Percentiles rank a stretch among this genome's conserved stretches.
Evolutionary conservation across 345 rosid genomes (phyloP).

Genomic region (Eucalyptus decipiens): DNA sequence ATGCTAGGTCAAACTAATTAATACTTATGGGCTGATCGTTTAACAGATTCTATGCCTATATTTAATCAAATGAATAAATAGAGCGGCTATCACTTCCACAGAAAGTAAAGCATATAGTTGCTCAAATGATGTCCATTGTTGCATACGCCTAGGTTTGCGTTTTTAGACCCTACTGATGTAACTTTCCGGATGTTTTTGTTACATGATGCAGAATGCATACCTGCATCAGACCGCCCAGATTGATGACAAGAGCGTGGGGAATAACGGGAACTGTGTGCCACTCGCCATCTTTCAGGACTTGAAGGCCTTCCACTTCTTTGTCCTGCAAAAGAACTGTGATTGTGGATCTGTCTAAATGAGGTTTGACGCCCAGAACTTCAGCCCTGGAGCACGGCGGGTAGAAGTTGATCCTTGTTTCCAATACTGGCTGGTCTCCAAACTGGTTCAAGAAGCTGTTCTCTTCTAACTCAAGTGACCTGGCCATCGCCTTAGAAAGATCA

Average conservation of each 20-base stretch:
- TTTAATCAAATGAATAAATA: background rate
- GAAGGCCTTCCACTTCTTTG: conserved; percentile 36
- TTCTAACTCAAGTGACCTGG: conserved; percentile 23
- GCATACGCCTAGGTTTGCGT: background rate
- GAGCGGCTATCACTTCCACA: background rate
- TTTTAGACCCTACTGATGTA: background rate
- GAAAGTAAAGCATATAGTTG: background rate
- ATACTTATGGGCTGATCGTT: background rate
- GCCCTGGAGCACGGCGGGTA: conserved; percentile 38
- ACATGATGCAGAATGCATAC: background rate
- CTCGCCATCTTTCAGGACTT: conserved; percentile 9
- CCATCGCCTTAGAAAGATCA: conserved; percentile 32
- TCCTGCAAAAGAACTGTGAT: conserved; percentile 39
- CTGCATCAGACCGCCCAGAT: conserved; percentile 49
- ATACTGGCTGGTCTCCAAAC: conserved; percentile 16
- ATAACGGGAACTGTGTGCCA: conserved; percentile 37
- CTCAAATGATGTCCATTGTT: background rate
- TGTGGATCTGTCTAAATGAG: conserved; percentile 45
- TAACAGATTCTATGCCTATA: background rate
- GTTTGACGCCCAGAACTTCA: conserved; percentile 35
- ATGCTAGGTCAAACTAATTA: background rate
- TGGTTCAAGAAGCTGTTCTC: conserved; percentile 30
- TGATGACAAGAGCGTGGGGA: conserved; percentile 36
- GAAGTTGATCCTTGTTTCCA: conserved; percentile 36
- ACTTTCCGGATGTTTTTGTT: background rate